phyloP scores from a whole-genome alignment of 257 asterid species.

The Salvia rosmarinus region DNA sequence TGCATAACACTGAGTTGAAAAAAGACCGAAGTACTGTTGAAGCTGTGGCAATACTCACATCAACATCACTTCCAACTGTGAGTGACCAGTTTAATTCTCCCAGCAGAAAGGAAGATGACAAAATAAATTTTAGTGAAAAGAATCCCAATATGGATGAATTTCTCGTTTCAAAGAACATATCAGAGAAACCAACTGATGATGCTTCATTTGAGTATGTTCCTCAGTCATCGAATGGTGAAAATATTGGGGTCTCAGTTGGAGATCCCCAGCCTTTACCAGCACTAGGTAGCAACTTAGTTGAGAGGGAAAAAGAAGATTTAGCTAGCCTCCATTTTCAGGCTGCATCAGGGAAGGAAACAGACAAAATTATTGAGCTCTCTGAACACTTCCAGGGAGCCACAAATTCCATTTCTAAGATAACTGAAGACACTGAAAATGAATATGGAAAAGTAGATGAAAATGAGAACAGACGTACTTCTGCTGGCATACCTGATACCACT shows the following conservation, averaged over 20 bases:
- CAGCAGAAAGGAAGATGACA: slow-evolving; percentile 26
- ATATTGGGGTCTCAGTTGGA: slow-evolving; percentile 22
- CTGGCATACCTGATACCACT: slow-evolving; percentile 26
- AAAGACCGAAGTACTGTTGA: slow-evolving; percentile 29
- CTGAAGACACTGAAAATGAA: slow-evolving; percentile 33
- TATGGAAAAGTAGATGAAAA: slow-evolving; percentile 35
- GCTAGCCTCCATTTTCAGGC: slow-evolving; percentile 5
- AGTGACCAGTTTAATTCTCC: slow-evolving; percentile 32
- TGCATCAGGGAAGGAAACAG: slow-evolving; percentile 29
- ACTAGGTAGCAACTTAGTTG: slow-evolving; percentile 18
- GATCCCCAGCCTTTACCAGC: slow-evolving; percentile 34
- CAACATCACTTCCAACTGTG: slow-evolving; percentile 29
- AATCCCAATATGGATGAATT: slow-evolving; percentile 29
- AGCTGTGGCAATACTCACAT: slow-evolving; percentile 18
- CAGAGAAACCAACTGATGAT: slow-evolving; percentile 31
- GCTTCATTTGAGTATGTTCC: slow-evolving; percentile 34
- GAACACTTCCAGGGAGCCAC: slow-evolving; percentile 5
- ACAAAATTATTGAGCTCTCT: slow-evolving; percentile 28
- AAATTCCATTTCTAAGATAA: slow-evolving; percentile 15
- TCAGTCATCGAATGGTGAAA: slow-evolving; percentile 31
- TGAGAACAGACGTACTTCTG: slow-evolving; percentile 33
- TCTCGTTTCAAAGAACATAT: slow-evolving; percentile 33
- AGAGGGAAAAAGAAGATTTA: slow-evolving; percentile 33
- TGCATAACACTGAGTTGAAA: slow-evolving; percentile 35
- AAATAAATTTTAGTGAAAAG: slow-evolving; percentile 16